Base-by-base conservation (phyloP, 208 protist species). In the Polymyxa betae region DNA sequence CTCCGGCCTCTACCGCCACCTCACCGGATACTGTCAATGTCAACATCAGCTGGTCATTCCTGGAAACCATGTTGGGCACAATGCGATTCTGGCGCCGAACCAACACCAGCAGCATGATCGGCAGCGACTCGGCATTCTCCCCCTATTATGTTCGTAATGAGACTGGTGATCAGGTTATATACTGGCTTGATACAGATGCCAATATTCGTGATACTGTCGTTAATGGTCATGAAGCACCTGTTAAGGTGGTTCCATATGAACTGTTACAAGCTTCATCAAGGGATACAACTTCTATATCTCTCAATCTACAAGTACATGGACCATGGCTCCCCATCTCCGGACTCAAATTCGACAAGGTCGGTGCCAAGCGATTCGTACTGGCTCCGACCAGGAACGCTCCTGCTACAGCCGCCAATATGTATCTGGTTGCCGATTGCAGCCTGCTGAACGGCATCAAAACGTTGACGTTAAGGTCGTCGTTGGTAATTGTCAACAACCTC, bases 61-160 rank as follows among this genome's bases (percentile, higher is more conserved):
- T 82, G 12, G 72, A 82, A 82, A 82, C 72, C 5, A 5, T 82
- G 5, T n/a, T 5, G 5, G 72, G 72, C 40, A 82, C 72, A 20
- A 45, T 35, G 16, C 5, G 35, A 40, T 82, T 82, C n/a, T 82
- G 72, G 72, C 5, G 40, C 12, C 72, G 35, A 35, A 5, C 5
- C n/a, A n/a, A 82, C 5, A 5, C 5, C 16, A 5, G 16, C 5
- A 5, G 72, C 40, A n/a, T 5, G 5, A 35, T 16, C 16, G 72
- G 40, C 5, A 43, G 16, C n/a, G 40, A 45, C 10, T 82, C 72
- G 16, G n/a, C 40, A 20, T 82, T 82, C 72, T 35, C 72, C 40
- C 72, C 72, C 16, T 82, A 82, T 43, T 82, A 38, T 43, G 72
- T 82, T 35, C 72, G 72, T 38, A 82, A 82, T 35, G 72, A 82